Evolutionary conservation across 768 basidiomycete species (phyloP).

Genomic region (Rhizopogon vinicolor): DNA sequence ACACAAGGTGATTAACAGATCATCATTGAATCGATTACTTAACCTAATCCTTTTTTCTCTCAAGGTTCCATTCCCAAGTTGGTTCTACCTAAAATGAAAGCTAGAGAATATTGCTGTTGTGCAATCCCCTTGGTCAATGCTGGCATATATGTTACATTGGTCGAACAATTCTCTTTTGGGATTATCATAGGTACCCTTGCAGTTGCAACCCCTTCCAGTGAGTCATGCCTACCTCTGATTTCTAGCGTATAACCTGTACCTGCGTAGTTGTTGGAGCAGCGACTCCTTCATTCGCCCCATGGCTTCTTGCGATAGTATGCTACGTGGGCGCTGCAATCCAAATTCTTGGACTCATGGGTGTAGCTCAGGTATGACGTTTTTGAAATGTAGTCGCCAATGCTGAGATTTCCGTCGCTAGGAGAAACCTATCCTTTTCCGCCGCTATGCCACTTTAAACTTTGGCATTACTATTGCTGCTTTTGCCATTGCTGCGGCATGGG

Average conservation of each 20-base stretch:
- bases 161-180: slow-evolving; percentile 69
- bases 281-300: slow-evolving; percentile 71
- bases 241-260: slow-evolving; percentile 1
- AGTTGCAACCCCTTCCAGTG: slow-evolving; percentile 76
- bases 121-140: slow-evolving; percentile 88
- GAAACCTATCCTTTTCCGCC: slow-evolving; percentile 55
- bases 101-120: slow-evolving; percentile 88
- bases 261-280: slow-evolving; percentile 77
- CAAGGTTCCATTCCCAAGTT: background rate
- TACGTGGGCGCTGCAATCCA: slow-evolving; percentile 77
- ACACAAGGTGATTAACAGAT: background rate
- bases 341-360: slow-evolving; percentile 81
- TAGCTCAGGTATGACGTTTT: slow-evolving; percentile 55
- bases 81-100: slow-evolving; percentile 44
- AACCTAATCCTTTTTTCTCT: background rate
- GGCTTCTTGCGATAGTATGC: slow-evolving; percentile 70
- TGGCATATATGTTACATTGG: slow-evolving; percentile 79
- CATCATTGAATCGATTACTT: too few relatives aligned
- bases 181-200: slow-evolving; percentile 69
- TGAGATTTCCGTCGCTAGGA: slow-evolving; percentile 43
- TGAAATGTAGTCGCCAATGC: slow-evolving; percentile 2
- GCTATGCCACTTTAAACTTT: slow-evolving; percentile 67
- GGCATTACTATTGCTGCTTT: slow-evolving; percentile 57
- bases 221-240: slow-evolving; percentile 23
- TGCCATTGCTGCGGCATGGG: slow-evolving; percentile 75